These are phyloP conservation scores for Boletus vinaceobasis DNA, from an alignment of 768 basidiomycete species.

Conservation along the genomic window DNA sequence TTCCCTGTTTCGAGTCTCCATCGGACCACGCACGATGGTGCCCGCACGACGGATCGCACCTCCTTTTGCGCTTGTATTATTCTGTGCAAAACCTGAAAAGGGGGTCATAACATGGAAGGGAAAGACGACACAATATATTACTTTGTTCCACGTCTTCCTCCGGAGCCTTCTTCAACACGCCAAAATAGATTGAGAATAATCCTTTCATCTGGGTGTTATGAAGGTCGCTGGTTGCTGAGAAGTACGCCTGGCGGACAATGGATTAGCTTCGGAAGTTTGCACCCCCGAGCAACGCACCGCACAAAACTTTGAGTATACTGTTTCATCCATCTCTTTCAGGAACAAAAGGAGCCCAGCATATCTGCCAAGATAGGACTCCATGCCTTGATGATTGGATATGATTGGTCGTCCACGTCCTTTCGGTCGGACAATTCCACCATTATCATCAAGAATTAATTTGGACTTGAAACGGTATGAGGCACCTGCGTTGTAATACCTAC, in stretches of 20 bases:
- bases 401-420: slow-evolving; percentile 43
- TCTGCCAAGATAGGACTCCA: slow-evolving; percentile 81
- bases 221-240: slow-evolving; percentile 78
- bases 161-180: slow-evolving; percentile 57
- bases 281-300: slow-evolving; percentile 54
- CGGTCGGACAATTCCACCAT: slow-evolving; percentile 50
- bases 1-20: slow-evolving; percentile 46
- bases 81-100: slow-evolving; percentile 41
- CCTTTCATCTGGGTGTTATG: slow-evolving; percentile 80
- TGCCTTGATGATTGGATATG: slow-evolving; percentile 60
- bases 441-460: slow-evolving; percentile 64
- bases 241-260: slow-evolving; percentile 69
- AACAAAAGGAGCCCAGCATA: slow-evolving; percentile 91
- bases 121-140: slow-evolving; percentile 26
- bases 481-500: not conserved
- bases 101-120: not conserved
- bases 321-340: slow-evolving; percentile 94
- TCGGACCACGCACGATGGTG: slow-evolving; percentile 77
- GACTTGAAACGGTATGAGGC: slow-evolving; percentile 41
- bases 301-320: slow-evolving; percentile 82
- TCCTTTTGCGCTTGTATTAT: slow-evolving; percentile 37
- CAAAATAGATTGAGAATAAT: slow-evolving; percentile 56
- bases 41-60: slow-evolving; percentile 77
- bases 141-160: slow-evolving; percentile 79
- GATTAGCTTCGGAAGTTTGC: not conserved